Conservation (phyloP, 306 rosid species). For the Vicia villosa region DNA sequence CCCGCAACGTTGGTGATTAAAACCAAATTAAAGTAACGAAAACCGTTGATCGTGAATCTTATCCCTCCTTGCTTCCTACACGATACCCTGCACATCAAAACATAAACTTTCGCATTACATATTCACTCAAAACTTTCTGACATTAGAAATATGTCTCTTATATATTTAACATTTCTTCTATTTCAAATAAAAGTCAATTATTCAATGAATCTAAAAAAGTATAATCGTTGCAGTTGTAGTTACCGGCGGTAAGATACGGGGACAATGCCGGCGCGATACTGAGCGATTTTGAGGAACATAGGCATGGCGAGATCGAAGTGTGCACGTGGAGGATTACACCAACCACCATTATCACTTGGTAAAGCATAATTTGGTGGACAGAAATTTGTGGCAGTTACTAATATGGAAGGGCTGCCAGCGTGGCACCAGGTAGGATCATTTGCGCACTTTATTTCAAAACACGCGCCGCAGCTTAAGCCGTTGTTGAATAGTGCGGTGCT, state of each 20-base stretch:
- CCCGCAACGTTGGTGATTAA: slow-evolving; percentile 84
- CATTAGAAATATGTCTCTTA: no score
- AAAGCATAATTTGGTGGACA: slow-evolving; percentile 81
- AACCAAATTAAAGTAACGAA: slow-evolving; percentile 78
- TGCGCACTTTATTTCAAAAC: slow-evolving; percentile 73
- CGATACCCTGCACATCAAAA: slow-evolving; percentile 51
- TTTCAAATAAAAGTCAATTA: no score
- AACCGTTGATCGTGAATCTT: slow-evolving; percentile 79
- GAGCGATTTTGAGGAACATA: slow-evolving; percentile 80
- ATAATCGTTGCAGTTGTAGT: no score
- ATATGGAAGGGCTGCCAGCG: slow-evolving; percentile 73
- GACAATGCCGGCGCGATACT: slow-evolving; percentile 86
- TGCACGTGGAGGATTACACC: slow-evolving; percentile 91
- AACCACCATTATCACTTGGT: slow-evolving; percentile 76
- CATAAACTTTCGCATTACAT: no score
- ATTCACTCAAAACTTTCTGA: no score
- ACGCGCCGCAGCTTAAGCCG: slow-evolving; percentile 79
- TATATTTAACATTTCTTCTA: no score
- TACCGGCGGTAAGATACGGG: slow-evolving; percentile 85
- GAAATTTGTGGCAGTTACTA: slow-evolving; percentile 79
- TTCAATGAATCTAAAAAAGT: not conserved
- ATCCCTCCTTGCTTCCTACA: slow-evolving; percentile 76
- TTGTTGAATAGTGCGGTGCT: slow-evolving; percentile 82
- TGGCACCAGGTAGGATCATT: slow-evolving; percentile 77
- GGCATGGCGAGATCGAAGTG: slow-evolving; percentile 95